Conservation (phyloP, 495 filamentous ascomycete genomes). For the Trichodelitschia bisporula region DNA sequence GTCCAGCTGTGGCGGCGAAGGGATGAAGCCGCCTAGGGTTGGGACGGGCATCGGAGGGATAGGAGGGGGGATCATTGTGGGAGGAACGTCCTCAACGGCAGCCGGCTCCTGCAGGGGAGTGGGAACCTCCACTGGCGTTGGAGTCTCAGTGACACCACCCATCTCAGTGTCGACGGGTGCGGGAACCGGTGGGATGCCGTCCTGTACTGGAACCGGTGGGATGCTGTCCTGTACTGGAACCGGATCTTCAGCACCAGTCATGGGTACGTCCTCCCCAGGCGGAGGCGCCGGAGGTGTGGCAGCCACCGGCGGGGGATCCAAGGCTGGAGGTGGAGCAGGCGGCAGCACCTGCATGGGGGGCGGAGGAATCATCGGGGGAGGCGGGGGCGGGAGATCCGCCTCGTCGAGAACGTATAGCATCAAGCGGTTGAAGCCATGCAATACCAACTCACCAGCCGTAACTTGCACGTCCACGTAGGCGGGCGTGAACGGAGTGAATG, state of each 20-base stretch:
- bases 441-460: too few relatives aligned
- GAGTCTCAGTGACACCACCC: conserved; percentile 6
- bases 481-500: too few relatives aligned
- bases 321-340: conserved; percentile 3
- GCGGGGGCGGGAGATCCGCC: conserved; percentile 4
- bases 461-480: too few relatives aligned
- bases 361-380: too few relatives aligned
- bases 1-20: too few relatives aligned
- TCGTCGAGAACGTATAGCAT: conserved; percentile 9
- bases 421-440: too few relatives aligned
- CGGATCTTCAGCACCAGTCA: too few relatives aligned
- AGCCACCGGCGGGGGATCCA: conserved; percentile 1
- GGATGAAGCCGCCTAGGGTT: too few relatives aligned
- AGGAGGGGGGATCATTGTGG: neutral
- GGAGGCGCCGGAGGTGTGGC: too few relatives aligned
- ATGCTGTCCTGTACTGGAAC: neutral
- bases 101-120: conserved; percentile 5
- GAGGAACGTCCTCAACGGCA: conserved; percentile 1
- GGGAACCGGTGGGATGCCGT: conserved; percentile 1
- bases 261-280: too few relatives aligned
- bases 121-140: conserved; percentile 3
- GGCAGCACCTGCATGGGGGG: too few relatives aligned
- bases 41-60: too few relatives aligned
- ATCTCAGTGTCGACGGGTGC: conserved; percentile 6
- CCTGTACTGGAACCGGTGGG: conserved; percentile 1